Conservation (phyloP, 2,329 filamentous ascomycete genomes). For the Fusarium chaquense region DNA sequence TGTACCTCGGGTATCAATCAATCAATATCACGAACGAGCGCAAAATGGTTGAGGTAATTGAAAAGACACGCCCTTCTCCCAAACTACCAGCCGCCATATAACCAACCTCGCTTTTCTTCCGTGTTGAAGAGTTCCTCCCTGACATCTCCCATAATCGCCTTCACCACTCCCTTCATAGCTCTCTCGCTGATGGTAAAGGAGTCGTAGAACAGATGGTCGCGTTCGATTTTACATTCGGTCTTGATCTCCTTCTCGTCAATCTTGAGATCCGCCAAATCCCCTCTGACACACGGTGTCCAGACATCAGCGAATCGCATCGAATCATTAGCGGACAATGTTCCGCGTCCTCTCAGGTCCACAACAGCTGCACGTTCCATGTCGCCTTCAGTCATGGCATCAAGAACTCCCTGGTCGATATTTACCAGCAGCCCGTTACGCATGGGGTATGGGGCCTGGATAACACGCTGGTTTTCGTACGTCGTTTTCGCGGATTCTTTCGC, state of each 20-base stretch:
- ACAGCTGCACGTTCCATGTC: slow-evolving; percentile 59
- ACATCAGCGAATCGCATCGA: slow-evolving; percentile 57
- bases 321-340: slow-evolving; percentile 51
- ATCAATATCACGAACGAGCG: slow-evolving; percentile 6
- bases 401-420: slow-evolving; percentile 56
- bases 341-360: slow-evolving; percentile 59
- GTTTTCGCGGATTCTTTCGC: slow-evolving; percentile 9
- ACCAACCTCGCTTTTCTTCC: slow-evolving; percentile 33
- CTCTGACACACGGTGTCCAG: slow-evolving; percentile 57
- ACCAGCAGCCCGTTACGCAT: slow-evolving; percentile 59
- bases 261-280: slow-evolving; percentile 25
- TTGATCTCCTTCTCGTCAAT: slow-evolving; percentile 23
- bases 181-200: slow-evolving; percentile 59
- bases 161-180: slow-evolving; percentile 45
- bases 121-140: slow-evolving; percentile 43
- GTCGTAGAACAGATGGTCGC: slow-evolving; percentile 65
- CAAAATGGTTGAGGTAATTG: slow-evolving; percentile 4
- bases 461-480: slow-evolving; percentile 31
- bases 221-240: slow-evolving; percentile 56
- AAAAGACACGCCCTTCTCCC: background rate
- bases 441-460: slow-evolving; percentile 52
- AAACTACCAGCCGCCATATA: slow-evolving; percentile 31
- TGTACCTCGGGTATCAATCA: slow-evolving; percentile 26
- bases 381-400: slow-evolving; percentile 61
- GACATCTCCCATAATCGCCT: slow-evolving; percentile 35